A percentile compares a stretch with the other conserved stretches of the same genome.
Evolutionary conservation across 2,329 filamentous ascomycete genomes (phyloP).

Genomic region (Aspergillus luchuensis): DNA sequence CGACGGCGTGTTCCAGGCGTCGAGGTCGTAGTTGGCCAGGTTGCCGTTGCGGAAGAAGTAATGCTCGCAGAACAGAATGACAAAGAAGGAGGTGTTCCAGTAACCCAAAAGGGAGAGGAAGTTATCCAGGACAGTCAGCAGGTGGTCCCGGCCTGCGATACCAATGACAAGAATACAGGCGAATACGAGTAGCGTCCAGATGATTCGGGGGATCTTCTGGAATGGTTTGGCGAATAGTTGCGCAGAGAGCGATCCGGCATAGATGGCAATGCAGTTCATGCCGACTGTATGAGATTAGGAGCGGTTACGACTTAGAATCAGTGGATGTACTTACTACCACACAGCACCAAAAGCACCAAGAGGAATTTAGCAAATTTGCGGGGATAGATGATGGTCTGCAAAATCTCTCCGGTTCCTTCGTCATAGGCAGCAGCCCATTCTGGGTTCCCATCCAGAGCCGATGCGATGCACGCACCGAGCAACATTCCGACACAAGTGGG

Average conservation of each 20-base stretch:
- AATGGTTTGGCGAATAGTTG: constrained; percentile 48
- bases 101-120: constrained; percentile 55
- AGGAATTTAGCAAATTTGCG: constrained; percentile 51
- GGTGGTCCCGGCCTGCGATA: constrained; percentile 46
- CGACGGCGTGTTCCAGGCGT: constrained; percentile 51
- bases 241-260: constrained; percentile 38
- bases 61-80: constrained; percentile 54
- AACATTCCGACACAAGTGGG: constrained; percentile 55
- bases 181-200: constrained; percentile 54
- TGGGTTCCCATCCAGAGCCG: constrained; percentile 44
- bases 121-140: constrained; percentile 50
- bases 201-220: constrained; percentile 48
- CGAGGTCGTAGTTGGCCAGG: constrained; percentile 51
- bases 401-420: constrained; percentile 49
- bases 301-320: too few species aligned
- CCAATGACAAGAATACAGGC: constrained; percentile 49
- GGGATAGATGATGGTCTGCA: constrained; percentile 50
- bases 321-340: constrained; percentile 30
- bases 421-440: constrained; percentile 39
- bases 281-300: constrained; percentile 33
- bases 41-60: constrained; percentile 50
- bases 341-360: constrained; percentile 37
- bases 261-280: constrained; percentile 52
- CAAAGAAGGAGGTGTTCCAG: constrained; percentile 54
- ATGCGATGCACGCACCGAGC: constrained; percentile 48